Percentiles rank a stretch among this genome's conserved stretches.
Conservation (phyloP, 805 yeast species). For the Maudiozyma turicensis region DNA sequence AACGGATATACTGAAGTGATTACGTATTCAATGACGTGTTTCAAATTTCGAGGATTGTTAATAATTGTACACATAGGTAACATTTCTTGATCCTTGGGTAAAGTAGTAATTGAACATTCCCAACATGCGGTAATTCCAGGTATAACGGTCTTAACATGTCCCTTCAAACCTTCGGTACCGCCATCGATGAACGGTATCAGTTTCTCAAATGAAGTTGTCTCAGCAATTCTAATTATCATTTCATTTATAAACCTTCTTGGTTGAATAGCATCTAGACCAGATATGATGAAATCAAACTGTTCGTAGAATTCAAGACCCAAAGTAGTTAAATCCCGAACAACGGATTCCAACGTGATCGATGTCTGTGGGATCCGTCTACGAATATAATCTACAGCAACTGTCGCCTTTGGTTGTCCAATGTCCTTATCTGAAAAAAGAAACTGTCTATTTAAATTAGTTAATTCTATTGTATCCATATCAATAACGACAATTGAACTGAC, state of each 20-base stretch:
- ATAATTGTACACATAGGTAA: constrained; percentile 93
- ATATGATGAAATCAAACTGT: constrained; percentile 62
- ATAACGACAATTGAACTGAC: constrained; percentile 68
- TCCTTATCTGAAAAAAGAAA: constrained; percentile 74
- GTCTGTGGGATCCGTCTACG: constrained; percentile 16
- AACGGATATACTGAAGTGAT: constrained; percentile 60
- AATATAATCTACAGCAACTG: constrained; percentile 62
- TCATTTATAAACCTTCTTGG: constrained; percentile 88
- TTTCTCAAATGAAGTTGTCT: constrained; percentile 36
- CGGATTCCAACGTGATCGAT: constrained; percentile 36
- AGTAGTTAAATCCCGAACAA: constrained; percentile 57
- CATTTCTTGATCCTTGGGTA: constrained; percentile 44
- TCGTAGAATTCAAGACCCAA: constrained; percentile 52
- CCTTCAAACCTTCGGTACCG: constrained; percentile 91
- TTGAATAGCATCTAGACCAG: constrained; percentile 83
- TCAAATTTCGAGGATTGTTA: constrained; percentile 87
- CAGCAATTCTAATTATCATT: constrained; percentile 54
- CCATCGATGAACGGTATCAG: constrained; percentile 77
- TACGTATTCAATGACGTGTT: constrained; percentile 91
- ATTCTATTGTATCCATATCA: constrained; percentile 87
- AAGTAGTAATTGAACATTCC: constrained; percentile 78
- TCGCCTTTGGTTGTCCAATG: constrained; percentile 74
- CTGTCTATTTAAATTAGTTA: constrained; percentile 85
- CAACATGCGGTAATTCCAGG: constrained; percentile 86
- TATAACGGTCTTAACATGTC: constrained; percentile 78